Evolutionary conservation across 2,329 filamentous ascomycete species (phyloP), one percentile per base, ranked within the genome.

Genomic region (Aureobasidium uvarum): DNA sequence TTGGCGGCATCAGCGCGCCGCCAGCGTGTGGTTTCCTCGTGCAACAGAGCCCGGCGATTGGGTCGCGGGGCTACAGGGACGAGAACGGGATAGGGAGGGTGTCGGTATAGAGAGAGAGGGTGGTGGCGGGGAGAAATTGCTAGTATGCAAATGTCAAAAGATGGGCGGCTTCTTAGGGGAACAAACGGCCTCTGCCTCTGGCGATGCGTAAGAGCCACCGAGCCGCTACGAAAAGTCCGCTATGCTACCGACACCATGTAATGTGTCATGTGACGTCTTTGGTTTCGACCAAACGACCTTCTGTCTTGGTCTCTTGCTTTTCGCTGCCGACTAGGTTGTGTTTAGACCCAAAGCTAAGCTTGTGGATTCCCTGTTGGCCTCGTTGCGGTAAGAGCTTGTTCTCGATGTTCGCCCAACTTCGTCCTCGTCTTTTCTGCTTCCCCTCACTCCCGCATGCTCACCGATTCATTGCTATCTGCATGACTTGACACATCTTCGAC

Each of bases 1-100:
- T 80, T 70, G 78, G 77, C 78, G 81, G 80, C 80, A 82, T 82
- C 74, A 78, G 75, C 72, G 70, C 67, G 68, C 68, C 71, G 71
- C 70, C 69, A 67, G 63, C 56, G 66, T 39, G 41, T 38, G 36
- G n/a, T 20, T 48, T 59, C 20, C 63, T 65, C 63, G 46, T 63
- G 14, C 48, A 54, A 63, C 60, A 20, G 63, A 65, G 63, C 63
- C 63, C 45, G 63, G 63, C 63, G 52, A 50, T 54, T 25, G 45
- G 52, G 41, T 38, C 63, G 63, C 45, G 52, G 60, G 60, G 60
- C 60, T 54, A 14, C 60, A 48, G 48, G 25, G 48, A 63, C 60
- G 60, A 63, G 60, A 45, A 33, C 28, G 45, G 10, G 23, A 16
- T 45, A 38, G 25, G 60, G 23, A 18, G 18, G 14, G 33, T 39